These are phyloP conservation scores for Penicillium capsulatum DNA, from an alignment of 2,329 filamentous ascomycete genomes.

Conservation along the genomic window DNA sequence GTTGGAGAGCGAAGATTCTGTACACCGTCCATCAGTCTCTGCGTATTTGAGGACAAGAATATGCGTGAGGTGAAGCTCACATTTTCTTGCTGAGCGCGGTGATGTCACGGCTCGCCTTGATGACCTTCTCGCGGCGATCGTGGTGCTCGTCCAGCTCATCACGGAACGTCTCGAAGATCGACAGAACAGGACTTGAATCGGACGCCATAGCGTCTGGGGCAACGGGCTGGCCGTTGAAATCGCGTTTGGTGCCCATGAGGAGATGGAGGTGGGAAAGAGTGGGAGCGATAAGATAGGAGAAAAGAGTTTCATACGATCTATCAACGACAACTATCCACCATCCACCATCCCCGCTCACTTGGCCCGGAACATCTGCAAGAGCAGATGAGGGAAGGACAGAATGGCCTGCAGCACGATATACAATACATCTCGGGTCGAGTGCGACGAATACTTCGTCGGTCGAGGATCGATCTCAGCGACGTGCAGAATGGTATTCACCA, in stretches of 20 bases:
- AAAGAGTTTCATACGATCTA: background rate
- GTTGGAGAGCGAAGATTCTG: conserved; percentile 80
- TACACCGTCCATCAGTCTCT: background rate
- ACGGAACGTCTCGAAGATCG: conserved; percentile 83
- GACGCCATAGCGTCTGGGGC: conserved; percentile 11
- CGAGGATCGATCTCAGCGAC: conserved; percentile 34
- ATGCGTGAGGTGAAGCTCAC: conserved; percentile 48
- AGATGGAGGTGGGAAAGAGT: conserved; percentile 9
- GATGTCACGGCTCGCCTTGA: conserved; percentile 88
- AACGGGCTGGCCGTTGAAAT: conserved; percentile 36
- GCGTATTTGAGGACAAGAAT: no score
- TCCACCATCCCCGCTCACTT: background rate
- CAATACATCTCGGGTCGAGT: background rate
- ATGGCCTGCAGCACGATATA: background rate
- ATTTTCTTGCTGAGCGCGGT: conserved; percentile 97
- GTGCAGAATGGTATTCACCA: conserved; percentile 32
- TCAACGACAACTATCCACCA: no score
- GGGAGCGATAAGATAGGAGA: conserved; percentile 6
- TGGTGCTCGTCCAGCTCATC: conserved; percentile 90
- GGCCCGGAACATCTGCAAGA: background rate
- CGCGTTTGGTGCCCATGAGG: conserved; percentile 36
- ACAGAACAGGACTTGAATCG: conserved; percentile 43
- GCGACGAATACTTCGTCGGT: conserved; percentile 21
- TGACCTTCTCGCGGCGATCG: conserved; percentile 81
- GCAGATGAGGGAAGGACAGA: background rate